A percentile compares a stretch with the other conserved stretches of the same genome.
phyloP scores from a whole-genome alignment of 225 moss, liverwort and hornwort genomes.

The Ulota crispa region DNA sequence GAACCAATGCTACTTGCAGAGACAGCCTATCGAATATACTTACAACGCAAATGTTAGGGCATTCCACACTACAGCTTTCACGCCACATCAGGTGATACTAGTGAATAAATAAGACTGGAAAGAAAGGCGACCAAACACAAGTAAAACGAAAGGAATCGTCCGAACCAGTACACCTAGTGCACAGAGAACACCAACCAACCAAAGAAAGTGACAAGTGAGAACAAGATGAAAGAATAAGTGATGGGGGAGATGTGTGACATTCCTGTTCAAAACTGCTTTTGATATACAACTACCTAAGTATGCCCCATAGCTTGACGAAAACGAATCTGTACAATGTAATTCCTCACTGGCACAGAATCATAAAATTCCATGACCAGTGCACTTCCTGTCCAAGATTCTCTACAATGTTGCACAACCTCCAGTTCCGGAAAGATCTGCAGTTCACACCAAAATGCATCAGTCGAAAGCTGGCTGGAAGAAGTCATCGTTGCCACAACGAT shows the following conservation, averaged over 20 bases:
- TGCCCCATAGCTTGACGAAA: slow-evolving; percentile 25
- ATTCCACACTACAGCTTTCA: too few species aligned
- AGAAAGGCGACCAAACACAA: neutral
- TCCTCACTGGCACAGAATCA: slow-evolving; percentile 1
- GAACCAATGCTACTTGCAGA: too few species aligned
- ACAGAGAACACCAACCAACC: neutral
- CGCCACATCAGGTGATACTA: too few species aligned
- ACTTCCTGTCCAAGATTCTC: slow-evolving; percentile 26
- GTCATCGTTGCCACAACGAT: neutral
- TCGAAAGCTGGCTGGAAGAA: neutral
- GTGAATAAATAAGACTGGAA: too few species aligned
- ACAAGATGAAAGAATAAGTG: slow-evolving; percentile 12
- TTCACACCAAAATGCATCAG: neutral
- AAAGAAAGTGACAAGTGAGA: neutral
- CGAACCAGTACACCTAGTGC: neutral
- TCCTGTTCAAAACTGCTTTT: slow-evolving; percentile 28
- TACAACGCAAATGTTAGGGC: too few species aligned
- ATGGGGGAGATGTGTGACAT: slow-evolving; percentile 21
- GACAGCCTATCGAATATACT: too few species aligned
- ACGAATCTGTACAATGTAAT: slow-evolving; percentile 27
- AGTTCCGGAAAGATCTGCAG: slow-evolving; percentile 32
- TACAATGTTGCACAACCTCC: slow-evolving; percentile 30
- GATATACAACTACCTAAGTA: slow-evolving; percentile 23
- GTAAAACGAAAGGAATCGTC: neutral
- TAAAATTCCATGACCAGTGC: neutral